A percentile compares a stretch with the other conserved stretches of the same genome.
phyloP scores from a whole-genome alignment of 768 basidiomycete genomes.

The Rhodotorula paludigena region DNA sequence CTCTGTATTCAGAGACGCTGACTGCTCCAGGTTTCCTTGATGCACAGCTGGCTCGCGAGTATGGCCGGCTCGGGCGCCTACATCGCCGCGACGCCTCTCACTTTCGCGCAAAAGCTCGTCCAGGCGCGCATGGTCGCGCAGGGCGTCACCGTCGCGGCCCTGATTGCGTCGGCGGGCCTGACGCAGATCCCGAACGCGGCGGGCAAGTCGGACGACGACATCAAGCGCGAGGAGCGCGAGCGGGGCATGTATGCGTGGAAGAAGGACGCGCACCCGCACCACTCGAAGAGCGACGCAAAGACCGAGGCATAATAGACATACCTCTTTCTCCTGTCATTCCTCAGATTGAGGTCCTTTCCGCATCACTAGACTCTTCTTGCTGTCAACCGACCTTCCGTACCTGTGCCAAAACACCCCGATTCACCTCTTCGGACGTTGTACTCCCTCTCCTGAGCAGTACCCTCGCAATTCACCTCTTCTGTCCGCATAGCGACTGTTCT shows the following conservation, averaged over 20 bases:
- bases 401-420: too few relatives aligned
- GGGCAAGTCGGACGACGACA: slow-evolving; percentile 32
- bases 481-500: not conserved
- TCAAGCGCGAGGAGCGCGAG: slow-evolving; percentile 35
- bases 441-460: too few relatives aligned
- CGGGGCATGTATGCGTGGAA: slow-evolving; percentile 37
- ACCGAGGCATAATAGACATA: not conserved
- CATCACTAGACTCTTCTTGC: too few relatives aligned
- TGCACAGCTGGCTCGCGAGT: slow-evolving; percentile 25
- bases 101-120: slow-evolving; percentile 44
- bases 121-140: slow-evolving; percentile 43
- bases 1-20: not conserved
- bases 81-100: slow-evolving; percentile 35
- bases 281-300: not conserved
- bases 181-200: slow-evolving; percentile 31
- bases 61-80: slow-evolving; percentile 37
- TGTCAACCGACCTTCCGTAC: too few relatives aligned
- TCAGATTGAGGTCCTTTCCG: too few relatives aligned
- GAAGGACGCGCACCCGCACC: not conserved
- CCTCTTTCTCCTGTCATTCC: too few relatives aligned
- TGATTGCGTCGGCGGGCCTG: slow-evolving; percentile 44
- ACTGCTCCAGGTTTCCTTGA: not conserved
- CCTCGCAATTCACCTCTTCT: too few relatives aligned
- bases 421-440: too few relatives aligned
- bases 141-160: slow-evolving; percentile 44